A percentile compares a stretch with the other conserved stretches of the same genome.
phyloP scores from a whole-genome alignment of 176 grass and related monocot genomes.

The Alloteropsis semialata region DNA sequence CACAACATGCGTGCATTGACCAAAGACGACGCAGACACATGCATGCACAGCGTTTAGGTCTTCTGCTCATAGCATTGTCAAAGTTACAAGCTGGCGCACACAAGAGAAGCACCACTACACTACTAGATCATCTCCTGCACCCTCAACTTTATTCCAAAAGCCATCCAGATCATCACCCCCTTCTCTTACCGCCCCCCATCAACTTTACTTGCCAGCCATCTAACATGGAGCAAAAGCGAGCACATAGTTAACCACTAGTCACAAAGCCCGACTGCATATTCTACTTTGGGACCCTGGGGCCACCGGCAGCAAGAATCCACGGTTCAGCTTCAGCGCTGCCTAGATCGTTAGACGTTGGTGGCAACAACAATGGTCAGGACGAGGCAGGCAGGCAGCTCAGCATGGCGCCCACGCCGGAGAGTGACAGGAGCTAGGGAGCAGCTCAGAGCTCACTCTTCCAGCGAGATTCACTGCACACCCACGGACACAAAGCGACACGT shows the following conservation, averaged over 20 bases:
- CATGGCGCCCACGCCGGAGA: constrained; percentile 21
- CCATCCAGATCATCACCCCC: constrained; percentile 17
- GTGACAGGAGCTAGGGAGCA: constrained; percentile 25
- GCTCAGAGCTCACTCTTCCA: constrained; percentile 8
- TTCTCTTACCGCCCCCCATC: background rate
- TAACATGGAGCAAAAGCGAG: constrained; percentile 2
- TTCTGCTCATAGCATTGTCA: background rate
- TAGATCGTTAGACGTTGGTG: no score
- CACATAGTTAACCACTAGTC: constrained; percentile 26
- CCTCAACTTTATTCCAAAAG: constrained; percentile 24
- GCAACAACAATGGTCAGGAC: no score
- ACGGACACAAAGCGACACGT: constrained; percentile 26
- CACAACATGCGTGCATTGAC: no score
- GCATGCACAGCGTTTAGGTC: background rate
- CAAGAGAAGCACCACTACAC: background rate
- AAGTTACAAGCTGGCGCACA: constrained; percentile 24
- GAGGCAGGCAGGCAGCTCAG: constrained; percentile 10
- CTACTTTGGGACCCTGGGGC: constrained; percentile 7
- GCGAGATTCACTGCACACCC: constrained; percentile 17
- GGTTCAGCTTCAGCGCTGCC: background rate
- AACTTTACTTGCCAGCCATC: constrained; percentile 5
- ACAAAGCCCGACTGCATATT: constrained; percentile 40
- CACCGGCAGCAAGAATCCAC: constrained; percentile 1
- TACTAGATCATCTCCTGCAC: constrained; percentile 21
- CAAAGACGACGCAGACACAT: background rate